Percentiles rank a stretch among this genome's conserved stretches.
phyloP scores from a whole-genome alignment of 805 yeast species.

The Nakazawaea pomicola region DNA sequence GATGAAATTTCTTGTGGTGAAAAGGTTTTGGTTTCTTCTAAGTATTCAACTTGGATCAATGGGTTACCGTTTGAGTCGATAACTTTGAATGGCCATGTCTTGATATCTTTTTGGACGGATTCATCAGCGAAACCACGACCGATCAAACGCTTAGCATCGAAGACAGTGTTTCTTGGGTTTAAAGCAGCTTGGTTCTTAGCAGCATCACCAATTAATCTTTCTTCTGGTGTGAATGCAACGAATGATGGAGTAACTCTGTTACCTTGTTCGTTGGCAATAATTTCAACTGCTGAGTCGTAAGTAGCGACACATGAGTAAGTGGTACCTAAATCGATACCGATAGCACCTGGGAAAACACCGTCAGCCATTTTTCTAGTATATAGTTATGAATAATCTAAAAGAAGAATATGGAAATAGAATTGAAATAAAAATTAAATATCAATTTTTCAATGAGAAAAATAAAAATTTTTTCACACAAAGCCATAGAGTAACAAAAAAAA shows the following conservation, averaged over 20 bases:
- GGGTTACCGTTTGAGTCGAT: conserved; percentile 62
- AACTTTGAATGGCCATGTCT: conserved; percentile 84
- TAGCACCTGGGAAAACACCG: conserved; percentile 99
- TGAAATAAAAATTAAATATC: conserved; percentile 13
- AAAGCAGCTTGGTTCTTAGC: conserved; percentile 82
- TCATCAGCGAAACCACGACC: conserved; percentile 76
- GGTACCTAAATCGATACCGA: conserved; percentile 98
- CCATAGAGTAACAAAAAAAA: too few relatives aligned
- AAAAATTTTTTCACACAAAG: neutral
- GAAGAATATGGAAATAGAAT: conserved; percentile 2
- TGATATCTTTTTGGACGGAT: conserved; percentile 82
- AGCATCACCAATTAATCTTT: conserved; percentile 78
- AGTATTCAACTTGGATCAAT: conserved; percentile 63
- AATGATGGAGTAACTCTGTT: conserved; percentile 81
- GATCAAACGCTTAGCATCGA: conserved; percentile 79
- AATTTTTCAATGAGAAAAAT: conserved; percentile 7
- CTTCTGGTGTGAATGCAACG: conserved; percentile 75
- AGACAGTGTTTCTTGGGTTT: conserved; percentile 72
- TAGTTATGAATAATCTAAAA: neutral
- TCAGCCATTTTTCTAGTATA: conserved; percentile 62
- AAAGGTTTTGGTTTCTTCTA: conserved; percentile 64
- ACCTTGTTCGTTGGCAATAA: conserved; percentile 81
- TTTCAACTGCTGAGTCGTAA: conserved; percentile 72
- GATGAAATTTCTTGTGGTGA: conserved; percentile 74
- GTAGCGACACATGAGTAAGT: conserved; percentile 76